A percentile compares a stretch with the other conserved stretches of the same genome.
Evolutionary conservation across 768 basidiomycete species (phyloP).

Genomic region (Hygrophorus pudorinus): DNA sequence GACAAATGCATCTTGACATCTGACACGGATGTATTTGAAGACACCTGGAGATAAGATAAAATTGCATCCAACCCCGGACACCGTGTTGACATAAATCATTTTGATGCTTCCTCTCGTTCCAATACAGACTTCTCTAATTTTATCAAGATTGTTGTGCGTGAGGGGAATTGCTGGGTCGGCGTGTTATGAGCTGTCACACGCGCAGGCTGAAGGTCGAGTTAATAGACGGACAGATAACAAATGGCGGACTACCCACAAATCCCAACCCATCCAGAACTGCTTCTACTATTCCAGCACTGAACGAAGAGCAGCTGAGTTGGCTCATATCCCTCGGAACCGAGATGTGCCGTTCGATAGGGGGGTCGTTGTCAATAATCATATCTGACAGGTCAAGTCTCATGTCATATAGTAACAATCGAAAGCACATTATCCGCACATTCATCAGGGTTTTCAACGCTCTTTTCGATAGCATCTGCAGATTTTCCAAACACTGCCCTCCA

Average conservation of each 20-base stretch:
- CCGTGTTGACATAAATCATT: constrained; percentile 28
- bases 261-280: constrained; percentile 91
- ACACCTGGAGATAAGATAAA: constrained; percentile 8
- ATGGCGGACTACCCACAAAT: constrained; percentile 54
- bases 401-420: background rate
- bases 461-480: constrained; percentile 90
- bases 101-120: constrained; percentile 88
- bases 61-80: constrained; percentile 13
- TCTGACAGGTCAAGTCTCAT: constrained; percentile 34
- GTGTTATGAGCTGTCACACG: constrained; percentile 95
- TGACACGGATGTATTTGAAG: too few relatives aligned
- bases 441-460: constrained; percentile 92
- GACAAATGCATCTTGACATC: too few relatives aligned
- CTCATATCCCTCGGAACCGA: constrained; percentile 93
- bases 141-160: constrained; percentile 92
- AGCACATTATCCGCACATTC: constrained; percentile 55
- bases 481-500: constrained; percentile 93
- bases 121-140: constrained; percentile 90
- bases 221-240: background rate
- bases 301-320: constrained; percentile 91
- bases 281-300: constrained; percentile 95
- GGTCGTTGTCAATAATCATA: constrained; percentile 98
- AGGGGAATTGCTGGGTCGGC: constrained; percentile 68
- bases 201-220: constrained; percentile 55
- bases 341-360: constrained; percentile 82